Evolutionary conservation across 768 basidiomycete genomes (phyloP).

Genomic region (Mycena belliarum): DNA sequence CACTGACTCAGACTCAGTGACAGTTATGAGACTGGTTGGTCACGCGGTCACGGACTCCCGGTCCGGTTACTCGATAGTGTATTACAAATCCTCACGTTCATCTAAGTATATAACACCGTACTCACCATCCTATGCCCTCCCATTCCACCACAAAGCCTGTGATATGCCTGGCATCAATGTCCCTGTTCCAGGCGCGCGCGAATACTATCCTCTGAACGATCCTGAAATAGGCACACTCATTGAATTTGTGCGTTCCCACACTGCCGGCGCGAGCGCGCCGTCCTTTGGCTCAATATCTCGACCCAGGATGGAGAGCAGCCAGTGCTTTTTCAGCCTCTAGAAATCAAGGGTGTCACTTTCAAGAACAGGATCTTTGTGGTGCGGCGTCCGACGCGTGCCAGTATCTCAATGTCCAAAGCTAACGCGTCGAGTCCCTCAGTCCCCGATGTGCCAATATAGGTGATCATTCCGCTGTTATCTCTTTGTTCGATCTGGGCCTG

Average conservation of each 20-base stretch:
- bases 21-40: no score
- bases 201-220: slow-evolving; percentile 62
- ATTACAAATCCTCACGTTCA: no score
- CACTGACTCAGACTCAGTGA: no score
- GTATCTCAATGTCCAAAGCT: not conserved
- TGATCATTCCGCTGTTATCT: slow-evolving; percentile 39
- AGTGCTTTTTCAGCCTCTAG: slow-evolving; percentile 65
- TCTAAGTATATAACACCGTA: no score
- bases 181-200: slow-evolving; percentile 47
- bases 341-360: slow-evolving; percentile 60
- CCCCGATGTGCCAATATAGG: slow-evolving; percentile 86
- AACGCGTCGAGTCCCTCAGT: slow-evolving; percentile 42
- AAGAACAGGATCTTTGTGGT: slow-evolving; percentile 78
- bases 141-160: no score
- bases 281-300: not conserved
- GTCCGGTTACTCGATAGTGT: no score
- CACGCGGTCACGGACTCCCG: no score
- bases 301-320: slow-evolving; percentile 54
- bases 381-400: slow-evolving; percentile 20
- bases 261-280: not conserved
- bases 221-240: slow-evolving; percentile 50
- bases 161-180: slow-evolving; percentile 39
- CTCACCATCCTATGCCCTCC: no score
- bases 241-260: slow-evolving; percentile 11
- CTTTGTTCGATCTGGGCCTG: not conserved